Percentiles rank a stretch among this genome's conserved stretches.
phyloP scores from a whole-genome alignment of 345 rosid genomes.

The Acer yangbiense region DNA sequence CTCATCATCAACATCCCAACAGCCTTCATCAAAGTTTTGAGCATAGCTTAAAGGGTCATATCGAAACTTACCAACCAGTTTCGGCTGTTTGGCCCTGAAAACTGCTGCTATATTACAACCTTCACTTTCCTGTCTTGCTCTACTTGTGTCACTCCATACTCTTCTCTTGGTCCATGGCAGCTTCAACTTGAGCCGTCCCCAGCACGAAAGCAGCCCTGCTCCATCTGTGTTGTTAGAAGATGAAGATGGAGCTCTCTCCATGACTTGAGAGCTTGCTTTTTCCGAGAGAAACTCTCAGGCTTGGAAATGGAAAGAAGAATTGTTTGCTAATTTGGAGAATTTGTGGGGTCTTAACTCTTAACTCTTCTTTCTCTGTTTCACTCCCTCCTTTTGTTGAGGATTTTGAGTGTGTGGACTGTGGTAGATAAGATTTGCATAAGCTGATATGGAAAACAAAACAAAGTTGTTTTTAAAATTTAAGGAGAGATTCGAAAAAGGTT shows the following conservation, averaged over 20 bases:
- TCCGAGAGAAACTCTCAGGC: not conserved
- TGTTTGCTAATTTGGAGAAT: slow-evolving; percentile 6
- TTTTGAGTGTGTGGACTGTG: slow-evolving; percentile 36
- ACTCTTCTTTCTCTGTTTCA: not conserved
- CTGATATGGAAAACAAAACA: not conserved
- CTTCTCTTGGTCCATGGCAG: slow-evolving; percentile 39
- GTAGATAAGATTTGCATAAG: slow-evolving; percentile 19
- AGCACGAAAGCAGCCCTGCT: slow-evolving; percentile 38
- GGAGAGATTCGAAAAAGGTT: not conserved
- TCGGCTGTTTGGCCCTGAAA: slow-evolving; percentile 18
- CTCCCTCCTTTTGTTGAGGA: slow-evolving; percentile 14
- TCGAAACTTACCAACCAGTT: slow-evolving; percentile 39
- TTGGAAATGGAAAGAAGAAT: not conserved
- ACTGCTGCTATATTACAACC: slow-evolving; percentile 23
- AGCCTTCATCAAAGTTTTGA: slow-evolving; percentile 50
- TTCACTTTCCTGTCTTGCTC: not conserved
- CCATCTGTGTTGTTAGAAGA: slow-evolving; percentile 24
- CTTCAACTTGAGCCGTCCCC: slow-evolving; percentile 47
- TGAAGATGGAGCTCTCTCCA: slow-evolving; percentile 28
- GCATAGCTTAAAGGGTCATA: slow-evolving; percentile 54
- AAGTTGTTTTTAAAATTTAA: not conserved
- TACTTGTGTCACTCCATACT: slow-evolving; percentile 9
- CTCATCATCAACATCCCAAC: slow-evolving; percentile 31
- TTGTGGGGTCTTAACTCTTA: slow-evolving; percentile 5
- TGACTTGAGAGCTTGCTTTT: not conserved